Evolutionary conservation across 306 rosid genomes (phyloP).

Genomic region (Oxytropis ochrocephala): DNA sequence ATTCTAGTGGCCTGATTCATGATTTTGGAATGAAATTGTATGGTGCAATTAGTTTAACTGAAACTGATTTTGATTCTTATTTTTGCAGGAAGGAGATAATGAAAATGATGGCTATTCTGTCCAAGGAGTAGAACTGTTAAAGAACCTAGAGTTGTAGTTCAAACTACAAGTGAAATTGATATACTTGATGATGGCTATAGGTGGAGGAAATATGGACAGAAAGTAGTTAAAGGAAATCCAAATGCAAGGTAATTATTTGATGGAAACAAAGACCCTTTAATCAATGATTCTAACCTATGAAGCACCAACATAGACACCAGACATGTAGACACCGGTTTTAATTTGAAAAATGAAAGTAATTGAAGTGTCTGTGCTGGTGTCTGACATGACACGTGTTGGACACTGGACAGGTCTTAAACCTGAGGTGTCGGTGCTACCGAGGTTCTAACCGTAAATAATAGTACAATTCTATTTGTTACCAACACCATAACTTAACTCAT

Average conservation of each 20-base stretch:
- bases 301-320: no score
- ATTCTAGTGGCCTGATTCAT: background rate
- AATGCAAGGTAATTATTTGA: conserved; percentile 66
- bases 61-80: conserved; percentile 1
- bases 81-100: conserved; percentile 69
- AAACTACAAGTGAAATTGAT: conserved; percentile 91
- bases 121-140: conserved; percentile 65
- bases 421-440: no score
- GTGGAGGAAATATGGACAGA: conserved; percentile 98
- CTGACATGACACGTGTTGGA: no score
- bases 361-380: no score
- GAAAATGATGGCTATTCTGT: conserved; percentile 44
- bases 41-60: background rate
- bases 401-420: no score
- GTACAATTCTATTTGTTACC: background rate
- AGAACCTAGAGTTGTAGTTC: conserved; percentile 98
- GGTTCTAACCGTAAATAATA: background rate
- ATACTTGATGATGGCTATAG: conserved; percentile 92
- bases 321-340: no score
- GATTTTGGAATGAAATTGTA: background rate
- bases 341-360: no score
- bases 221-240: conserved; percentile 97
- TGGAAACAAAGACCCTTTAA: background rate
- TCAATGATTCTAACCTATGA: background rate
- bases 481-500: background rate